Evolutionary conservation across 139 green algal species (phyloP).

Genomic region (Chlamydomonas eustigma): DNA sequence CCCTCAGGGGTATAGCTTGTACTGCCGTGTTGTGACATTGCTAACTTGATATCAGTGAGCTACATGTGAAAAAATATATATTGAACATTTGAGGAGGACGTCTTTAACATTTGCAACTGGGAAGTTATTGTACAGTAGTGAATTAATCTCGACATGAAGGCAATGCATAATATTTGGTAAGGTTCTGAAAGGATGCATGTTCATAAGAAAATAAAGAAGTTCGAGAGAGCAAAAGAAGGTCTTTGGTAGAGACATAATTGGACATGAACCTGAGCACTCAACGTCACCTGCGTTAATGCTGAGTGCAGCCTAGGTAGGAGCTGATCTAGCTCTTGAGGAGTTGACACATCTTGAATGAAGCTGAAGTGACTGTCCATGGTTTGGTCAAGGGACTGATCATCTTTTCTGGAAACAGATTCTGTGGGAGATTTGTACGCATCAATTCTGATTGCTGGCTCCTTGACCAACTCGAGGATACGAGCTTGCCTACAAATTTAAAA

Average conservation of each 20-base stretch:
- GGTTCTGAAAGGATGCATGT: too few relatives aligned
- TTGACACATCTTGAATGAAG: constrained; percentile 30
- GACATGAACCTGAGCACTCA: background rate
- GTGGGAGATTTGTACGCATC: too few relatives aligned
- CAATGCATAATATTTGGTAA: too few relatives aligned
- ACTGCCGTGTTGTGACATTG: background rate
- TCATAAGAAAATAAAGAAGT: too few relatives aligned
- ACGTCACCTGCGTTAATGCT: constrained; percentile 11
- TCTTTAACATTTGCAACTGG: too few relatives aligned
- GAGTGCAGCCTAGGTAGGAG: constrained; percentile 29
- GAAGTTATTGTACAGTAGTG: too few relatives aligned
- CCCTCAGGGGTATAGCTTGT: constrained; percentile 15
- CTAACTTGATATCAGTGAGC: constrained; percentile 3
- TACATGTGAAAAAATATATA: too few relatives aligned
- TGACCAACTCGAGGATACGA: background rate
- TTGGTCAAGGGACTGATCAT: constrained; percentile 18
- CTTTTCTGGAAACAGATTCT: too few relatives aligned
- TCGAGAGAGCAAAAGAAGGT: too few relatives aligned
- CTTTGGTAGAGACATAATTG: too few relatives aligned
- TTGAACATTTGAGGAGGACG: too few relatives aligned
- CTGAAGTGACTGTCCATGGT: constrained; percentile 29
- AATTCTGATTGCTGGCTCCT: background rate
- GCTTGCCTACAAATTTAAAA: background rate
- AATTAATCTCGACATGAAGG: too few relatives aligned
- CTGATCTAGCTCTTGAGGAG: constrained; percentile 33